phyloP scores from a whole-genome alignment of 179 eudicot genomes.

The Silene coronaria region DNA sequence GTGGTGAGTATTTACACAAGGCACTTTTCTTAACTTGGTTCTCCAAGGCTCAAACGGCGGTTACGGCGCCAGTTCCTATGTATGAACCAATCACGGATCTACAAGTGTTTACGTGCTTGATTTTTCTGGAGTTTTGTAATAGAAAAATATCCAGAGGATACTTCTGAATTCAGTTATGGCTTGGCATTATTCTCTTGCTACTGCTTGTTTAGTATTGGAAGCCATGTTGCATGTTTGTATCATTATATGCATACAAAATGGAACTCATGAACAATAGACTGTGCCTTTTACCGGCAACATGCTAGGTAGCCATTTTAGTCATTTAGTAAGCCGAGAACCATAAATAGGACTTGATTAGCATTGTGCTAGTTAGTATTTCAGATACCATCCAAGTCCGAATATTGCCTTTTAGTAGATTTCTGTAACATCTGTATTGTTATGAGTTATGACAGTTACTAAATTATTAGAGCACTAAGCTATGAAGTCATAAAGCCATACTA shows the following conservation, averaged over 20 bases:
- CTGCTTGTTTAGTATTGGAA: background rate
- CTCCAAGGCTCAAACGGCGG: background rate
- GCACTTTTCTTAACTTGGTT: background rate
- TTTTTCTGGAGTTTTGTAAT: background rate
- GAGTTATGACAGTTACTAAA: too few species aligned
- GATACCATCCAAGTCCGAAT: too few species aligned
- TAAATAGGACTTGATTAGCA: background rate
- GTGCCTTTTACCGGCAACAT: background rate
- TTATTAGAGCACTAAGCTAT: too few species aligned
- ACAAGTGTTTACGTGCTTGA: background rate
- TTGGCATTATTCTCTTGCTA: background rate
- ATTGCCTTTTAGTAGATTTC: too few species aligned
- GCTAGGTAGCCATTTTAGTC: background rate
- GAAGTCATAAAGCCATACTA: background rate
- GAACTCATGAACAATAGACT: background rate
- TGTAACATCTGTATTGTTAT: too few species aligned
- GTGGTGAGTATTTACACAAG: slow-evolving; percentile 48
- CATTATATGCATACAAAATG: background rate
- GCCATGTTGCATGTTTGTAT: background rate
- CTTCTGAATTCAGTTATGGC: background rate
- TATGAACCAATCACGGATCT: background rate
- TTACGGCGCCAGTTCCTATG: background rate
- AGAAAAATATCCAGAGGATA: background rate
- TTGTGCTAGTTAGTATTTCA: background rate
- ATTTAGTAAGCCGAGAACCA: background rate